Conservation (phyloP, 257 asterid genomes). For the Nicotiana otophora region DNA sequence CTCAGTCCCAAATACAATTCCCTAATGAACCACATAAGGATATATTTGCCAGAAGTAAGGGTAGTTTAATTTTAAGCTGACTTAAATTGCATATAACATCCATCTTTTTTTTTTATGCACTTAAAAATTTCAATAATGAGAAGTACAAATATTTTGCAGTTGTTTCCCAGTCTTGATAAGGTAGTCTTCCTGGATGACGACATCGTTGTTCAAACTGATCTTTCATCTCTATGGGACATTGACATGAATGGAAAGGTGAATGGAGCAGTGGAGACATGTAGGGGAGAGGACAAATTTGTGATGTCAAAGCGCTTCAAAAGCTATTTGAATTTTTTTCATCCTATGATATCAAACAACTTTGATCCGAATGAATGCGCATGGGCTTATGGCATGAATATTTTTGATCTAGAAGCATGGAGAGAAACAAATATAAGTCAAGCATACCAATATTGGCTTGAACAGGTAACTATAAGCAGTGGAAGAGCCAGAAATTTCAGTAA, state of each 20-base stretch:
- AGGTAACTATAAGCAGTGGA: slow-evolving; percentile 34
- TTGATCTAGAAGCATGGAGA: slow-evolving; percentile 89
- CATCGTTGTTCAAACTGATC: slow-evolving; percentile 85
- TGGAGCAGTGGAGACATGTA: slow-evolving; percentile 96
- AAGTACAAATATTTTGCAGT: slow-evolving; percentile 40
- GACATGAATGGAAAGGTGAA: slow-evolving; percentile 90
- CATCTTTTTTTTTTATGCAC: not conserved
- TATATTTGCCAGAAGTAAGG: slow-evolving; percentile 82
- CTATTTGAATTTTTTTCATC: slow-evolving; percentile 90
- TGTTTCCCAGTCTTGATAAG: slow-evolving; percentile 85
- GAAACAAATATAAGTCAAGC: slow-evolving; percentile 69
- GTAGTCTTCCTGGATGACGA: slow-evolving; percentile 92
- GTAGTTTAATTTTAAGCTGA: not conserved
- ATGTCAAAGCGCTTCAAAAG: slow-evolving; percentile 86
- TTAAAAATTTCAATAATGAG: not conserved
- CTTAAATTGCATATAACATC: not conserved
- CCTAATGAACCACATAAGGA: slow-evolving; percentile 86
- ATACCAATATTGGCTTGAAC: slow-evolving; percentile 78
- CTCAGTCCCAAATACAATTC: slow-evolving; percentile 94
- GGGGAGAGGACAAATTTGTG: slow-evolving; percentile 76
- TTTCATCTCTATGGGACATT: slow-evolving; percentile 87
- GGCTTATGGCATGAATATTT: slow-evolving; percentile 98
- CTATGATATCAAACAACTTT: slow-evolving; percentile 60
- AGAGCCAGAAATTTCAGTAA: no score
- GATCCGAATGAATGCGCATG: slow-evolving; percentile 92